phyloP scores from a whole-genome alignment of 2,329 filamentous ascomycete genomes.

The Sordariomycetes sp. region DNA sequence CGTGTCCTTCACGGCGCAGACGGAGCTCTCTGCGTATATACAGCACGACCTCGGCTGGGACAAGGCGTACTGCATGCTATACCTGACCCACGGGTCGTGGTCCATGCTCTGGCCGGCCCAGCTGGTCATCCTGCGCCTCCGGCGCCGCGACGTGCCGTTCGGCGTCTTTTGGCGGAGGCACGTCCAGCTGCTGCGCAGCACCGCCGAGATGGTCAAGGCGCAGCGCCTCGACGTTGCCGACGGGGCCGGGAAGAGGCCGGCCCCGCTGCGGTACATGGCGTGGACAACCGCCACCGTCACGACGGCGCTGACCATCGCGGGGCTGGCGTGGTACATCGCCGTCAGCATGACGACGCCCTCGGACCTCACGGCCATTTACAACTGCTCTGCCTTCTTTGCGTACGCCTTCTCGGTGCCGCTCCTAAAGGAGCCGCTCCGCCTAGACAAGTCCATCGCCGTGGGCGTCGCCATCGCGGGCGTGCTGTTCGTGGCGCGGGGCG shows the following conservation, averaged over 20 bases:
- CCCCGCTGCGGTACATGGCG: constrained; percentile 55
- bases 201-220: constrained; percentile 71
- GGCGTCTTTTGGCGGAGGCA: constrained; percentile 67
- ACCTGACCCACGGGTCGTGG: constrained; percentile 94
- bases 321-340: constrained; percentile 89
- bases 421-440: constrained; percentile 68
- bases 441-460: constrained; percentile 80
- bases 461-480: constrained; percentile 79
- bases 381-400: constrained; percentile 97
- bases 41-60: constrained; percentile 87
- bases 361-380: constrained; percentile 96
- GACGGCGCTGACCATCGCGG: constrained; percentile 74
- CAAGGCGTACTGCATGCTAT: constrained; percentile 99
- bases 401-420: constrained; percentile 93
- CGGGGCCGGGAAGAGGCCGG: constrained; percentile 18
- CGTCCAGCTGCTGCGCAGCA: constrained; percentile 33
- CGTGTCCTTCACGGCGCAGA: constrained; percentile 84
- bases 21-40: constrained; percentile 89
- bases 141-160: constrained; percentile 71
- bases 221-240: constrained; percentile 56
- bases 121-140: constrained; percentile 64
- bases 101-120: constrained; percentile 76
- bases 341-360: constrained; percentile 87
- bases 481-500: constrained; percentile 89
- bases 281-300: constrained; percentile 74